Percentiles rank a stretch among this genome's conserved stretches.
Conservation (phyloP, 805 yeast genomes). For the Wickerhamiella lipophila region DNA sequence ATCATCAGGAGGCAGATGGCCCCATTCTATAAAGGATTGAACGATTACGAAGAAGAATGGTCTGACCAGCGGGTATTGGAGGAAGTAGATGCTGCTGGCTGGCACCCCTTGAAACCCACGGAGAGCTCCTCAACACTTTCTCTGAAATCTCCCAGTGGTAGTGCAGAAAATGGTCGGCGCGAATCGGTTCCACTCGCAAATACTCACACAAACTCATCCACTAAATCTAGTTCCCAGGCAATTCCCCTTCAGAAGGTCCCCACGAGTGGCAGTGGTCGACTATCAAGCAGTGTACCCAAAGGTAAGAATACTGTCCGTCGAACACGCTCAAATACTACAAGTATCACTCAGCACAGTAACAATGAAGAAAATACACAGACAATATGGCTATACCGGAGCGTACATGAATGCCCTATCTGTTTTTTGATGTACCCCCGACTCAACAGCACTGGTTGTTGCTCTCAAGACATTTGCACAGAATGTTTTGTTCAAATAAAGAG, state of each 20-base stretch:
- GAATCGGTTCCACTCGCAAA: neutral
- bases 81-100: slow-evolving; percentile 21
- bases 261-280: slow-evolving; percentile 1
- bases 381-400: slow-evolving; percentile 48
- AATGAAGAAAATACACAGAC: slow-evolving; percentile 24
- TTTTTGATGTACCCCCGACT: slow-evolving; percentile 73
- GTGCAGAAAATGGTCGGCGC: neutral
- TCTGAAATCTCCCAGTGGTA: neutral
- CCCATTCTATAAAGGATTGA: slow-evolving; percentile 83
- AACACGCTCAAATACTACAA: slow-evolving; percentile 18
- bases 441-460: slow-evolving; percentile 77
- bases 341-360: neutral
- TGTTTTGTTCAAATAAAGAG: slow-evolving; percentile 94
- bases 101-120: neutral
- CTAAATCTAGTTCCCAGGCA: neutral
- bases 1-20: slow-evolving; percentile 63
- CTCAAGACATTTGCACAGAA: slow-evolving; percentile 88
- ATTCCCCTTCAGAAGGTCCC: slow-evolving; percentile 9
- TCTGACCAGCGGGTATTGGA: slow-evolving; percentile 50
- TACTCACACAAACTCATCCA: neutral
- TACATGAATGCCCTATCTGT: slow-evolving; percentile 88
- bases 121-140: neutral
- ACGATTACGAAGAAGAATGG: slow-evolving; percentile 66
- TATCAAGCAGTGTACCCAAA: neutral
- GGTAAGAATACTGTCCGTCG: slow-evolving; percentile 3